These are phyloP conservation scores for Arctium minus DNA, from an alignment of 129 eudicot genomes.

Conservation along the genomic window DNA sequence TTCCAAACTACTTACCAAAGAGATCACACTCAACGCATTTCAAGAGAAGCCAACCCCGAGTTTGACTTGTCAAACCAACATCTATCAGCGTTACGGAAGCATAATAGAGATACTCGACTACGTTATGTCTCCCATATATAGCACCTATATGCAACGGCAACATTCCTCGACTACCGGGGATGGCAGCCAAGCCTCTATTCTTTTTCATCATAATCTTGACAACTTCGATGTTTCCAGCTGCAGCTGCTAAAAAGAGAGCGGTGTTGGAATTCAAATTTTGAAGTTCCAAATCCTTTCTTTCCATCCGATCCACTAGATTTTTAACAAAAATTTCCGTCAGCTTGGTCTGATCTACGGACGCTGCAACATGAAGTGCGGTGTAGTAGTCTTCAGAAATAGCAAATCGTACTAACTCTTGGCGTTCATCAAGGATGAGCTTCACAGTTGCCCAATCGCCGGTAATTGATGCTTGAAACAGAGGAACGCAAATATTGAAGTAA, in stretches of 20 bases:
- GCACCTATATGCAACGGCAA: slow-evolving; percentile 34
- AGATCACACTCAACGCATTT: slow-evolving; percentile 17
- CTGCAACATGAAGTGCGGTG: slow-evolving; percentile 44
- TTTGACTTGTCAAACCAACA: slow-evolving; percentile 5
- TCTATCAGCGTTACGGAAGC: background rate
- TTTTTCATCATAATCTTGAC: slow-evolving; percentile 19
- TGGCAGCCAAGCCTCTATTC: slow-evolving; percentile 3
- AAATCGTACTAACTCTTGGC: background rate
- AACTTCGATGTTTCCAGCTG: slow-evolving; percentile 15
- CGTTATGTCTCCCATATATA: slow-evolving; percentile 5
- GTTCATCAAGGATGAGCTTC: background rate
- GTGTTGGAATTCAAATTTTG: slow-evolving; percentile 19
- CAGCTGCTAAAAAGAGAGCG: slow-evolving; percentile 40
- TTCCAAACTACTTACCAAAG: slow-evolving; percentile 24
- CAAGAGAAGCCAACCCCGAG: slow-evolving; percentile 12
- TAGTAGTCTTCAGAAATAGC: slow-evolving; percentile 20
- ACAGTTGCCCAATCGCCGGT: slow-evolving; percentile 9
- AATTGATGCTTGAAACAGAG: slow-evolving; percentile 7
- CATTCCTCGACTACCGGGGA: slow-evolving; percentile 8
- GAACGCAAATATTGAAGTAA: background rate
- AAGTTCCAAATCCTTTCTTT: slow-evolving; percentile 18
- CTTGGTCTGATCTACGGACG: slow-evolving; percentile 5
- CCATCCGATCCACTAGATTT: slow-evolving; percentile 23
- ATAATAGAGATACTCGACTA: slow-evolving; percentile 25
- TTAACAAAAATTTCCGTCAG: slow-evolving; percentile 13